Evolutionary conservation across 2,329 filamentous ascomycete genomes (phyloP).

Genomic region (Sporothrix protearum): DNA sequence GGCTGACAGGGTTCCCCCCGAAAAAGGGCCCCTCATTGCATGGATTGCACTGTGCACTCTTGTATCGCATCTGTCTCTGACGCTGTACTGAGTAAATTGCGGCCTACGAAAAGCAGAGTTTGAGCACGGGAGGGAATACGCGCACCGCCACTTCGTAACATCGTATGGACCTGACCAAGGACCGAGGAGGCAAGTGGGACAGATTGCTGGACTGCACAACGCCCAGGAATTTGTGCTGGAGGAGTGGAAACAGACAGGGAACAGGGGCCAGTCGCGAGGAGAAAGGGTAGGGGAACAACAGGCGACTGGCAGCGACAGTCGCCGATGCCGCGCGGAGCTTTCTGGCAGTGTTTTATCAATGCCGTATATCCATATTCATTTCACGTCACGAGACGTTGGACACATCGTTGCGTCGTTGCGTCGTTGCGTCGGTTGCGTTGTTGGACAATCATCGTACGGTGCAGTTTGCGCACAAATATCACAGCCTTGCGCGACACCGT

Average conservation of each 20-base stretch:
- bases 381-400: background rate
- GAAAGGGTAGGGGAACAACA: background rate
- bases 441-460: too few relatives aligned
- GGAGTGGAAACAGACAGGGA: background rate
- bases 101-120: background rate
- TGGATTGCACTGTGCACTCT: background rate
- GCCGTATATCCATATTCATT: background rate
- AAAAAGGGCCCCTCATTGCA: background rate
- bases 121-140: background rate
- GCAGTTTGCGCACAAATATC: background rate
- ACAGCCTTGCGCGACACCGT: background rate
- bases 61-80: background rate
- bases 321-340: background rate
- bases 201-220: background rate
- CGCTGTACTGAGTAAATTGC: background rate
- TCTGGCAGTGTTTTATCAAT: background rate
- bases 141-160: conserved; percentile 6
- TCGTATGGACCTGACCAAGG: background rate
- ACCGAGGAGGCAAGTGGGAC: background rate
- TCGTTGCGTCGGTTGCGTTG: too few relatives aligned
- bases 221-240: background rate
- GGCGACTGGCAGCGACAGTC: background rate
- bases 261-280: background rate
- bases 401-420: background rate
- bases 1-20: background rate